A percentile compares a stretch with the other conserved stretches of the same genome.
Evolutionary conservation across 1,284 basidiomycete species (phyloP).

Genomic region (Ceratobasidium sp.): DNA sequence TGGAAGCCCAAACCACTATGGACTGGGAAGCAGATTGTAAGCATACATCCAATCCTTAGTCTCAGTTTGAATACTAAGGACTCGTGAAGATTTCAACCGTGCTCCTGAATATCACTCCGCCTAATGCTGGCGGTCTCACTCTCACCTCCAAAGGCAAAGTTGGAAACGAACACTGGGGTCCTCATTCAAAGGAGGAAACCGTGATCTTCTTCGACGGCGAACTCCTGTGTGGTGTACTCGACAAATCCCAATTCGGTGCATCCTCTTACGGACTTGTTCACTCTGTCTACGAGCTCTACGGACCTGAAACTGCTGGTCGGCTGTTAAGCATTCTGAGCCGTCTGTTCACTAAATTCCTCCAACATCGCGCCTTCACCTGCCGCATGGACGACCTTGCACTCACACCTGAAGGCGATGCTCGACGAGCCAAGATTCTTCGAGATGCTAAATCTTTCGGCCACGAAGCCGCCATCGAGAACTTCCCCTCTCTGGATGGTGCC

Average conservation of each 20-base stretch:
- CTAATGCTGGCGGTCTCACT: conserved; percentile 85
- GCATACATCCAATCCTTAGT: conserved; percentile 53
- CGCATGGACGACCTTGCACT: conserved; percentile 98
- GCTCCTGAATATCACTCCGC: conserved; percentile 90
- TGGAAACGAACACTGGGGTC: conserved; percentile 83
- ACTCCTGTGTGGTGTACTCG: conserved; percentile 90
- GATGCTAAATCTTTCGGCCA: conserved; percentile 82
- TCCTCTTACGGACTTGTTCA: conserved; percentile 97
- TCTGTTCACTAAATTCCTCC: conserved; percentile 96
- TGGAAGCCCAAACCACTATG: conserved; percentile 92
- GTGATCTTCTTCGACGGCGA: conserved; percentile 95
- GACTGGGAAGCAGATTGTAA: conserved; percentile 98
- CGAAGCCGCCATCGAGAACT: conserved; percentile 90
- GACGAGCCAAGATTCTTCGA: conserved; percentile 77
- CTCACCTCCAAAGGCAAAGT: conserved; percentile 90
- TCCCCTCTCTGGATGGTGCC: conserved; percentile 61
- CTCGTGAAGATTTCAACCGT: conserved; percentile 87
- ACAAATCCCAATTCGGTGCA: conserved; percentile 98
- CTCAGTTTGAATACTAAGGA: background rate
- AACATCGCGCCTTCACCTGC: conserved; percentile 97
- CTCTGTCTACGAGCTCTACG: conserved; percentile 99
- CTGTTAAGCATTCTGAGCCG: conserved; percentile 94
- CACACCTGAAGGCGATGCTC: conserved; percentile 83
- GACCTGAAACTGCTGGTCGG: conserved; percentile 88
- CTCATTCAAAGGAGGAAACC: conserved; percentile 77